Evolutionary conservation across 345 rosid species (phyloP), one percentile per base, ranked within the genome.

Genomic region (Citrus maxima): DNA sequence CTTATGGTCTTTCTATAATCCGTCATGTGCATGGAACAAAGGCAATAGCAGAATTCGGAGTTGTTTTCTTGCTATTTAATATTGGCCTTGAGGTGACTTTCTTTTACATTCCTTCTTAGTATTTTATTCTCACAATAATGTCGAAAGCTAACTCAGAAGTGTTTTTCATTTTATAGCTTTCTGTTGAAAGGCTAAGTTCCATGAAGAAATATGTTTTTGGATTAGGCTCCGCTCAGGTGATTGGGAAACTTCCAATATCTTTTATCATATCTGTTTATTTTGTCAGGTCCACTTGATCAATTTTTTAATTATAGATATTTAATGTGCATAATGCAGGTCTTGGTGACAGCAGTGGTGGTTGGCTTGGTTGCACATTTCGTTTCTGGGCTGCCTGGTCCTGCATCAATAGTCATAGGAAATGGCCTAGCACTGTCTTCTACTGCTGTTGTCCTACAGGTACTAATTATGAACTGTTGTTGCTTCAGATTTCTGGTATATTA

Each of bases 171-270:
- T 84, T 83, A 77, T 85, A 96, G 99, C 97, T 96, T 51, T 95
- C 99, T 78, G 99, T 96, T 87, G 99, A 96, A 87, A 91, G 99
- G 84, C 92, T 96, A 78, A 96, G 96, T 84, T 92, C 99, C 86
- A 96, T 96, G 99, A 96, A 96, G 94, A 96, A 92, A 83, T 96
- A 96, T 83, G 99, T 96, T 78, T 96, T 96, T 75, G 99, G 99
- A 78, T 85, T 95, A 80, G 99, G 99, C 81, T 88, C 99, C 34
- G 91, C 97, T 72, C 99, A 96, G 98, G 98, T 93, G 78, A 86
- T 68, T 73, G 55, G 67, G 72, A 74, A 79, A 80, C 79, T 73
- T 65, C 13, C 63, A 62, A 62, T 78, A 78, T 13, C 66, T n/a
- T 22, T 64, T 34, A 2, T 22, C 56, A 22, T 71, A 34, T 19